Percentiles rank a stretch among this genome's conserved stretches.
phyloP scores from a whole-genome alignment of 345 rosid species.

The Bruguiera parviflora region DNA sequence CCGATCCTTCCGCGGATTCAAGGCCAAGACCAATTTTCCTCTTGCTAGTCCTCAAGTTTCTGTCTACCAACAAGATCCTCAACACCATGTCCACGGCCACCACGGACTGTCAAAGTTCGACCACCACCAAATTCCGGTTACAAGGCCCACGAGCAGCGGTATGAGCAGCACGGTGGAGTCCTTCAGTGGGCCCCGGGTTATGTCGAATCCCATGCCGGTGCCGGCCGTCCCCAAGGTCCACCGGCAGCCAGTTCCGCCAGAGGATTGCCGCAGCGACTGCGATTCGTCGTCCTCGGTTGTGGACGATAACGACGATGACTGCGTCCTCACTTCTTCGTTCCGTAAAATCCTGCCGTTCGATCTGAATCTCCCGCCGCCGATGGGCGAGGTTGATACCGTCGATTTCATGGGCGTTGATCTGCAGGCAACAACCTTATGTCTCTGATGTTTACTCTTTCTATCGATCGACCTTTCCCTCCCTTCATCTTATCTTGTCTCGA shows the following conservation, averaged over 20 bases:
- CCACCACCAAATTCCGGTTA: too few species aligned
- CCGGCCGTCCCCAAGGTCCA: constrained; percentile 16
- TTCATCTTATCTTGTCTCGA: too few species aligned
- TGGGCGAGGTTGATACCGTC: constrained; percentile 40
- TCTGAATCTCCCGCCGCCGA: constrained; percentile 76
- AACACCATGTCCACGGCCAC: constrained; percentile 20
- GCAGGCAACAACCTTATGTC: constrained; percentile 75
- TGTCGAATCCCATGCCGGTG: background rate
- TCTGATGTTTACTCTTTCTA: constrained; percentile 36
- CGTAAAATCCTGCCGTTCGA: constrained; percentile 53
- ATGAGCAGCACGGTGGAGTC: constrained; percentile 98
- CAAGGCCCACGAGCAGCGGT: constrained; percentile 72
- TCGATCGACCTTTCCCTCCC: too few species aligned
- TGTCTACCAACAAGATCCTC: background rate
- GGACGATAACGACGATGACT: constrained; percentile 46
- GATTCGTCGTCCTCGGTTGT: constrained; percentile 92
- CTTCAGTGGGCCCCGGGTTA: constrained; percentile 71
- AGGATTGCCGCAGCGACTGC: constrained; percentile 87
- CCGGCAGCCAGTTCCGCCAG: constrained; percentile 52
- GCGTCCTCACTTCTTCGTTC: constrained; percentile 40
- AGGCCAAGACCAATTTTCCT: constrained; percentile 87
- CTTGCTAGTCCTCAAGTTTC: background rate
- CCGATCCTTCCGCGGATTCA: constrained; percentile 71
- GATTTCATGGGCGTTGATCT: constrained; percentile 52
- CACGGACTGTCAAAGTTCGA: constrained; percentile 30